Conservation (phyloP, 2,329 filamentous ascomycete genomes). For the Fusarium decemcellulare region DNA sequence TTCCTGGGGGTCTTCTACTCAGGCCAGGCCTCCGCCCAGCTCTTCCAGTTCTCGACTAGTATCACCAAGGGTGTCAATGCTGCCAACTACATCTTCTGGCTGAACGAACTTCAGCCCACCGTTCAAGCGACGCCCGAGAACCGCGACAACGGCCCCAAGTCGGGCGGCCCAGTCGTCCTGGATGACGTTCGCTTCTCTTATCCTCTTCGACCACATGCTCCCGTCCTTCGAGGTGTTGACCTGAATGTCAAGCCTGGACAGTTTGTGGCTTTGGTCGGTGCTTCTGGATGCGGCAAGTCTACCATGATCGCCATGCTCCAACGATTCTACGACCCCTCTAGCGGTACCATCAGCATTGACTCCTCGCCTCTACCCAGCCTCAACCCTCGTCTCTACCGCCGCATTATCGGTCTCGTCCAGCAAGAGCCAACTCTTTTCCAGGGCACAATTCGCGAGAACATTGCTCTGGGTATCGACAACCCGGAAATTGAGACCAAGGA, state of each 20-base stretch:
- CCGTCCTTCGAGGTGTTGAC: slow-evolving; percentile 59
- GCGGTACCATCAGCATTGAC: slow-evolving; percentile 63
- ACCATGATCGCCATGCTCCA: slow-evolving; percentile 70
- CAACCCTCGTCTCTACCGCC: slow-evolving; percentile 65
- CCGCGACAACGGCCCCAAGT: slow-evolving; percentile 52
- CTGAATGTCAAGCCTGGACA: slow-evolving; percentile 58
- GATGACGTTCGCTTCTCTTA: slow-evolving; percentile 75
- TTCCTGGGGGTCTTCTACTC: slow-evolving; percentile 66
- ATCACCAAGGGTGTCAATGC: slow-evolving; percentile 65
- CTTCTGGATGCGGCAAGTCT: slow-evolving; percentile 70
- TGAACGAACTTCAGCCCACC: slow-evolving; percentile 57
- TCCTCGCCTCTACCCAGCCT: slow-evolving; percentile 57
- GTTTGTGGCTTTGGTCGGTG: slow-evolving; percentile 68
- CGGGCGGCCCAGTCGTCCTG: slow-evolving; percentile 59
- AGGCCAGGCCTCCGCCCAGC: slow-evolving; percentile 56
- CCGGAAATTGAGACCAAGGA: slow-evolving; percentile 21
- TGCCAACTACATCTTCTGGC: slow-evolving; percentile 66
- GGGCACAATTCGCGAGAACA: slow-evolving; percentile 87
- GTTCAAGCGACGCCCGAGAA: slow-evolving; percentile 60
- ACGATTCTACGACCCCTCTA: slow-evolving; percentile 59
- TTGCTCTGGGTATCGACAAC: slow-evolving; percentile 57
- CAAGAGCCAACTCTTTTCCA: slow-evolving; percentile 80
- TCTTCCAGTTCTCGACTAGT: slow-evolving; percentile 64
- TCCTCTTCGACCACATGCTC: slow-evolving; percentile 60
- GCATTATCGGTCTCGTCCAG: slow-evolving; percentile 68